Evolutionary conservation across 73 alveolate genomes (phyloP), one percentile per base, ranked within the genome.

Genomic region (Paramecium caudatum): DNA sequence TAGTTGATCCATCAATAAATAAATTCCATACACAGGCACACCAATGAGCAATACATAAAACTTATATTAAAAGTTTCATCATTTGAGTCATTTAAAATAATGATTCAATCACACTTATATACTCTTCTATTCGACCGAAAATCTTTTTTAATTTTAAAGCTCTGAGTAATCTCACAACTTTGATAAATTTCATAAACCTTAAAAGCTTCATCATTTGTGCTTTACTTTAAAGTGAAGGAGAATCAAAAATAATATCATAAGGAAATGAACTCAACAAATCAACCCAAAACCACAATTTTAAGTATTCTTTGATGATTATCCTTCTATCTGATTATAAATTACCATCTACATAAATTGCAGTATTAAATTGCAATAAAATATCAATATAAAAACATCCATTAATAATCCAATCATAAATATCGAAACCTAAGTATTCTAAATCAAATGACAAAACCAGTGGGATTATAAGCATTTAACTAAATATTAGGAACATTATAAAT

Each of bases 251-350:
- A 16, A 21, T 21, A 69, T 69, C 86, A 69, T 69, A 69, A 8
- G 93, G 93, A 81, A 87, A 50, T 37, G 93, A 50, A 15, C 84
- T 34, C 5, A 69, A n/a, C 5, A 88, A 0, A 45, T 88, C 93
- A 36, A 88, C 68, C 92, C 93, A 88, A 78, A 88, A 70, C 93
- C 93, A 88, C 9, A 30, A 88, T 91, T 82, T 88, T 5, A 70
- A 47, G 82, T 88, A 88, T 88, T 82, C 63, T 16, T 82, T 82
- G 19, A 45, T 17, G 15, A 88, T 88, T 1, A 25, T 39, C 1
- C n/a, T 34, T 78, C 93, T 23, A 39, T 78, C 45, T 33, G 21
- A 32, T 0, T 19, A 45, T 5, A 70, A 12, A 13, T 80, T 16
- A 1, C 93, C 93, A 16, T 88, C 21, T 8, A 39, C 8, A 21